Evolutionary conservation across 306 rosid genomes (phyloP), one percentile per base, ranked within the genome.

Genomic region (Medicago lupulina): DNA sequence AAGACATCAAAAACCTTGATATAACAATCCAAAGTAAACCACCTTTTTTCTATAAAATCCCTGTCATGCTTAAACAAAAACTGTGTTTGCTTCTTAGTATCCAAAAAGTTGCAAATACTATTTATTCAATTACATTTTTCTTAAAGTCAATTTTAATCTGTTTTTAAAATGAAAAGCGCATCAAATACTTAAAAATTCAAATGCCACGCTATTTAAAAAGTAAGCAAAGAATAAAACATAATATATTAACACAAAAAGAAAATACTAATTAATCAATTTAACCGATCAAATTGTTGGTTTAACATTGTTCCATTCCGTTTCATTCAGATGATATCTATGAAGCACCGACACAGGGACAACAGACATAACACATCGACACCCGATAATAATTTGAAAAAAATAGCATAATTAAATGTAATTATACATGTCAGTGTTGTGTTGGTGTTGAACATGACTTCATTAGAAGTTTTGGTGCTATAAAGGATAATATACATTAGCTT

Each of bases 191-290:
- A 16, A 43, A 63, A 64, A 31, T 79, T 53, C 4, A 73, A 66
- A 71, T 36, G 36, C 61, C 17, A 6, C 34, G 21, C 51, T 8
- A 44, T 21, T 21, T 0, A 55, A 19, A 8, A 51, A 6, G 6
- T 41, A 50, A 51, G 25, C 53, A 73, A 13, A 67, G 39, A 75
- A 39, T 41, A 61, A 77, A 82, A 46, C 49, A 34, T 18, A 15
- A 25, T 12, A 70, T 69, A 58, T 58, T 10, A 5, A 76, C 60
- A 41, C 59, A n/a, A 25, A 19, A 5, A 3, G 17, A 8, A 34
- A 9, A 9, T 1, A 23, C 28, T 23, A 53, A 64, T 51, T 14
- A 25, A 71, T 43, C 7, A 34, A 28, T 49, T 8, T 19, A 19
- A 19, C 15, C 0, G 14, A 28, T 2, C 34, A 0, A 23, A 40